A percentile compares a stretch with the other conserved stretches of the same genome.
These are phyloP conservation scores for Angomonas desouzai DNA, from an alignment of 208 protist species.

Conservation along the genomic window DNA sequence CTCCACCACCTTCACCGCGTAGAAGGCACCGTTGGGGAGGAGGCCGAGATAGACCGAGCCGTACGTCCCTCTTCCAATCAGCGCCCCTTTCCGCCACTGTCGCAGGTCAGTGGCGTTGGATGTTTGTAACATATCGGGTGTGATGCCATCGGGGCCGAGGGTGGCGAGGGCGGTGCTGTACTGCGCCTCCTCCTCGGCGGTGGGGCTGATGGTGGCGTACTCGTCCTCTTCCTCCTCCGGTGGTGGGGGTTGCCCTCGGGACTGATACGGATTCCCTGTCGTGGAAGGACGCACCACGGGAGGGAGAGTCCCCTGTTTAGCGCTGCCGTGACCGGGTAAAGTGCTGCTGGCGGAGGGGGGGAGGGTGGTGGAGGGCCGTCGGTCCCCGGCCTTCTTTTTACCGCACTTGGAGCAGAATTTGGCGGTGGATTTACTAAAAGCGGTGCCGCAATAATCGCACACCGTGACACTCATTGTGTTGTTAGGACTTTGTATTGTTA, in stretches of 20 bases:
- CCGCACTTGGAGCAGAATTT: conserved; percentile 87
- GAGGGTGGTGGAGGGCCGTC: not conserved
- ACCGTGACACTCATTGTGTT: not conserved
- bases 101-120: conserved; percentile 56
- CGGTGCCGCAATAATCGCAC: conserved; percentile 62
- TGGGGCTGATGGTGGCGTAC: conserved; percentile 35
- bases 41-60: conserved; percentile 90
- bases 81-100: conserved; percentile 66
- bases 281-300: not conserved
- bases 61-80: conserved; percentile 89
- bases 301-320: not conserved
- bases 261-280: not conserved
- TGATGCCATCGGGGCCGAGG: conserved; percentile 63
- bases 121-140: conserved; percentile 88
- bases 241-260: not conserved
- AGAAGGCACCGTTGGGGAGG: conserved; percentile 72
- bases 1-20: conserved; percentile 89
- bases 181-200: conserved; percentile 73
- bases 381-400: conserved; percentile 20
- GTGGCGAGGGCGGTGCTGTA: conserved; percentile 65
- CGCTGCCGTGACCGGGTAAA: not conserved
- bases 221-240: conserved; percentile 24
- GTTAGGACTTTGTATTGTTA: not conserved
- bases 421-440: conserved; percentile 60
- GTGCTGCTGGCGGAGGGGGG: conserved; percentile 4